A percentile compares a stretch with the other conserved stretches of the same genome.
These are phyloP conservation scores for Fusarium pseudonygamai DNA, from an alignment of 2,329 filamentous ascomycete species.

Conservation along the genomic window DNA sequence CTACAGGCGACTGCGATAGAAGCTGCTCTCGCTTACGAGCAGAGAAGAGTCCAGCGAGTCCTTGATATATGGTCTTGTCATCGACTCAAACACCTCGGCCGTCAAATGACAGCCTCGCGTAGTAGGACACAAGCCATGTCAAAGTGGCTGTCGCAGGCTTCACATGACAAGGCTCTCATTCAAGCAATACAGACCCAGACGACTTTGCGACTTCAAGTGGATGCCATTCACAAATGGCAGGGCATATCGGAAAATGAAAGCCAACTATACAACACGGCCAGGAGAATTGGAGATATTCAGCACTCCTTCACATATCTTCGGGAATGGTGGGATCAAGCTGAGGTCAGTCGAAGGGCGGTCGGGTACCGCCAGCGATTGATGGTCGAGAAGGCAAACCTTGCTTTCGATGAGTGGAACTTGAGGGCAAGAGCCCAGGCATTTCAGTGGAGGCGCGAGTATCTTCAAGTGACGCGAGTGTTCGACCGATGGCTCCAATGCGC, in stretches of 20 bases:
- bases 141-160: conserved; percentile 38
- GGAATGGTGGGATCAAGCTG: conserved; percentile 47
- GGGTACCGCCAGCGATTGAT: conserved; percentile 35
- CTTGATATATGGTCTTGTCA: conserved; percentile 45
- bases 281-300: conserved; percentile 32
- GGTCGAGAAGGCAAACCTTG: conserved; percentile 29
- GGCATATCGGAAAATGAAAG: conserved; percentile 12
- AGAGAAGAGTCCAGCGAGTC: conserved; percentile 31
- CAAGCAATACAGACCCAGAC: conserved; percentile 34
- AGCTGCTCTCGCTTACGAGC: conserved; percentile 33
- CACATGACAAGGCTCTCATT: conserved; percentile 8
- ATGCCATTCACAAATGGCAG: conserved; percentile 40
- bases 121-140: conserved; percentile 28
- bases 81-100: conserved; percentile 33
- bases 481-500: conserved; percentile 44
- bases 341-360: conserved; percentile 39
- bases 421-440: conserved; percentile 48
- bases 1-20: conserved; percentile 40
- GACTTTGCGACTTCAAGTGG: conserved; percentile 14
- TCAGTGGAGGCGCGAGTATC: conserved; percentile 47
- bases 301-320: conserved; percentile 40
- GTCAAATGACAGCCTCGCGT: conserved; percentile 28
- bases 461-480: conserved; percentile 41
- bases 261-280: conserved; percentile 9
- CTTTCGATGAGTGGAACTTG: conserved; percentile 48